Evolutionary conservation across 257 asterid genomes (phyloP).

Genomic region (Verbascum thapsus): DNA sequence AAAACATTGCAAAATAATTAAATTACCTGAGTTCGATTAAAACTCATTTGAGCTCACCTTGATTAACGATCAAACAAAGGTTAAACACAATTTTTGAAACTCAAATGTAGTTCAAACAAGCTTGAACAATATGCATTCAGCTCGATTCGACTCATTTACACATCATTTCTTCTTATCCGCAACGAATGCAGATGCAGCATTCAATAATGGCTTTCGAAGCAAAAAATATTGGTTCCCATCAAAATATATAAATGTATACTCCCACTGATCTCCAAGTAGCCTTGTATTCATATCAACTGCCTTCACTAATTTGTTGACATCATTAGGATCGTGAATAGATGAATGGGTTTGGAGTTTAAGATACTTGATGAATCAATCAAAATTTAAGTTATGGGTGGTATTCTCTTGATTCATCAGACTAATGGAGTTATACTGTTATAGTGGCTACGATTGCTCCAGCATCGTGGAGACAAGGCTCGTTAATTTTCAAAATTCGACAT

Average conservation of each 20-base stretch:
- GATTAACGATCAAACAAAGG: too few relatives aligned
- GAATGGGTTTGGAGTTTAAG: slow-evolving; percentile 19
- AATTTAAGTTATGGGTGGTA: slow-evolving; percentile 44
- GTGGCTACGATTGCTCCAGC: slow-evolving; percentile 43
- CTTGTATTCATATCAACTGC: slow-evolving; percentile 41
- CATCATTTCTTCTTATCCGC: too few relatives aligned
- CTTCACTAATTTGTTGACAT: slow-evolving; percentile 45
- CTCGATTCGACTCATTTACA: too few relatives aligned
- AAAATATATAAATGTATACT: slow-evolving; percentile 35
- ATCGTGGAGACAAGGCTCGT: slow-evolving; percentile 42
- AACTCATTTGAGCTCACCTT: too few relatives aligned
- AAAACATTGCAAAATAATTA: too few relatives aligned
- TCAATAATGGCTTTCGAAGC: slow-evolving; percentile 28
- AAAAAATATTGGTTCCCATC: slow-evolving; percentile 45
- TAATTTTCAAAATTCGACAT: slow-evolving; percentile 29
- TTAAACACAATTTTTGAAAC: too few relatives aligned
- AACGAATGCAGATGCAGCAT: slow-evolving; percentile 39
- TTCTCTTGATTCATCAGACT: slow-evolving; percentile 39
- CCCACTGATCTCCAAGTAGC: slow-evolving; percentile 45
- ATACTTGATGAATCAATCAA: not conserved
- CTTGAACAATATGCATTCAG: too few relatives aligned
- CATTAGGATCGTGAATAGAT: slow-evolving; percentile 43
- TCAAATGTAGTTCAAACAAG: too few relatives aligned
- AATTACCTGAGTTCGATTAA: too few relatives aligned
- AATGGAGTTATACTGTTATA: slow-evolving; percentile 39